Base-by-base conservation (phyloP, 352 stramenopile species). In the Phytophthora fragariaefolia region DNA sequence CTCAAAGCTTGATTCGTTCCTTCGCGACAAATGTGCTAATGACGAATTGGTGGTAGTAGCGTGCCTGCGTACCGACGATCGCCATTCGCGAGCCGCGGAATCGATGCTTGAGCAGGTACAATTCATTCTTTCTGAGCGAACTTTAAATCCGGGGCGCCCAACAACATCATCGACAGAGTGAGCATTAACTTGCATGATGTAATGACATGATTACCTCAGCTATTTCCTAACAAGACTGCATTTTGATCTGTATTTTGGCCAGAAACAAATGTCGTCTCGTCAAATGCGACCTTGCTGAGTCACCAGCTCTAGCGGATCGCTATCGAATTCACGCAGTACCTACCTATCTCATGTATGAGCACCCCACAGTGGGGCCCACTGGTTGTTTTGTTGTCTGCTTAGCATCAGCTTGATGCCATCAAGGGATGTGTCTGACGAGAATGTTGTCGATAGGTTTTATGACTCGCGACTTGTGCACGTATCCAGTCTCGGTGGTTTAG, bases 241-340 rank as follows among this genome's bases (percentile, higher is more conserved):
- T n/a, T 43, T 40, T 15, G 22, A 38, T 50, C 10, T 60, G 22
- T 50, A 12, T 27, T 2, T 20, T 24, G n/a, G 9, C 38, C 57
- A 92, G 76, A 58, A 92, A 76, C 38, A 62, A 71, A 4, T 72
- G 64, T 23, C 34, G 58, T 12, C 53, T 96, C 4, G 73, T 91
- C 58, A 91, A 92, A 64, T 91, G 89, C 51, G 82, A 94, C 45
- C 76, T 96, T 26, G 68, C 82, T 17, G 83, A 92, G 54, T 92
- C 73, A 5, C 60, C 77, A 27, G 40, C 73, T 36, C 62, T 95
- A 8, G 71, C 79, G 5, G 68, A 93, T 47, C 80, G 83, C 17
- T 96, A 82, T 51, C 74, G 79, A 15, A 83, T 96, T 69, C 80
- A 82, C 59, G 85, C 88, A 1, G 57, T 83, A 2, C 88, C 88